Percentiles rank a stretch among this genome's conserved stretches.
These are phyloP conservation scores for Phytophthora quininea DNA, from an alignment of 352 stramenopile genomes.

Conservation along the genomic window DNA sequence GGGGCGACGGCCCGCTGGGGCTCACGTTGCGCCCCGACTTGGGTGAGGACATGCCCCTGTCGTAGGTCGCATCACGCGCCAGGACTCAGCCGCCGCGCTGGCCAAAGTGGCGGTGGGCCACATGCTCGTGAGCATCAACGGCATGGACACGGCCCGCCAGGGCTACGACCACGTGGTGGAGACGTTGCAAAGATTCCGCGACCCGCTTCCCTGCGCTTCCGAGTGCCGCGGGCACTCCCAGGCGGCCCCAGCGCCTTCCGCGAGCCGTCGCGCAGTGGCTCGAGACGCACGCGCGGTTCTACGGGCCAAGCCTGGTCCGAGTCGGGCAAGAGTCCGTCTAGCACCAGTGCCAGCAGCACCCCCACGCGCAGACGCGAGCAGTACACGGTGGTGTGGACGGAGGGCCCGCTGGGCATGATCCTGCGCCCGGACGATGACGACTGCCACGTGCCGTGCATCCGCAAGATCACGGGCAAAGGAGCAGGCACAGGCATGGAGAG, in stretches of 20 bases:
- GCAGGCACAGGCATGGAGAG: constrained; percentile 85
- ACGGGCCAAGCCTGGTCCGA: constrained; percentile 54
- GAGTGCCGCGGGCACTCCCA: constrained; percentile 64
- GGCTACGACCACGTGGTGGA: constrained; percentile 86
- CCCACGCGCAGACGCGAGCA: constrained; percentile 64
- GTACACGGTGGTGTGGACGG: constrained; percentile 86
- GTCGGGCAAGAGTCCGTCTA: constrained; percentile 33
- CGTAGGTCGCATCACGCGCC: constrained; percentile 86
- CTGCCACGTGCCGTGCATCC: constrained; percentile 87
- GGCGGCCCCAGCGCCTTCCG: constrained; percentile 27
- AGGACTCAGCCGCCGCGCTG: constrained; percentile 80
- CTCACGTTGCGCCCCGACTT: constrained; percentile 85
- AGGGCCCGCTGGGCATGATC: constrained; percentile 87
- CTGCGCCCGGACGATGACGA: constrained; percentile 86
- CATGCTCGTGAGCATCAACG: constrained; percentile 91
- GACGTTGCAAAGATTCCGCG: constrained; percentile 85
- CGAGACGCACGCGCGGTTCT: constrained; percentile 40
- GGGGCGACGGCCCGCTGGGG: constrained; percentile 81
- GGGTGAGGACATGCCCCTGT: constrained; percentile 89
- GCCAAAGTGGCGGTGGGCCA: constrained; percentile 84
- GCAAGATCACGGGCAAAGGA: constrained; percentile 87
- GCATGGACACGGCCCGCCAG: constrained; percentile 84
- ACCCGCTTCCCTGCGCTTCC: constrained; percentile 82
- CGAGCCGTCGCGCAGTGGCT: constrained; percentile 36
- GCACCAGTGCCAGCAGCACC: constrained; percentile 4